These are phyloP conservation scores for Trypanosoma theileri DNA, from an alignment of 208 protist genomes.

Conservation along the genomic window DNA sequence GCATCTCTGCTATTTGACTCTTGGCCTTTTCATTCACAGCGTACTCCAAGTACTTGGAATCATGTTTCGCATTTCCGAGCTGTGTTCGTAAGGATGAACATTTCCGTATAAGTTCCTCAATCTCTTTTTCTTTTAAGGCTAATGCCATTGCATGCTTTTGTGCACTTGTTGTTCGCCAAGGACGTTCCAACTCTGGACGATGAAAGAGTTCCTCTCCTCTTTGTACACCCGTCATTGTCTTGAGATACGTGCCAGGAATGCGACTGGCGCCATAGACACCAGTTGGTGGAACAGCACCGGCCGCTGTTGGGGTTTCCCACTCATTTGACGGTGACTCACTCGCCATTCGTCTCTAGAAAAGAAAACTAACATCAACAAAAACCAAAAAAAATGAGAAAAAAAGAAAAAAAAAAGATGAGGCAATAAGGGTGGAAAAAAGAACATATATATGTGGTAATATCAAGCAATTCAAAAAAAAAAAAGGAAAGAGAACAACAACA, in stretches of 20 bases:
- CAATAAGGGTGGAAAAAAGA: too few relatives aligned
- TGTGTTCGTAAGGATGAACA: constrained; percentile 78
- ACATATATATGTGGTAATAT: background rate
- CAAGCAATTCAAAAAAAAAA: background rate
- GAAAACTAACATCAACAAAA: background rate
- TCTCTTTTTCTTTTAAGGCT: constrained; percentile 86
- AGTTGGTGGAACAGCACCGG: constrained; percentile 11
- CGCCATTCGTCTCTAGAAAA: constrained; percentile 6
- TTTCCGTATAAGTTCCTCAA: constrained; percentile 82
- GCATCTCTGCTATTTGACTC: constrained; percentile 45
- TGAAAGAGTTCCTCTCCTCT: constrained; percentile 86
- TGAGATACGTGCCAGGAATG: constrained; percentile 69
- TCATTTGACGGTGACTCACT: constrained; percentile 22
- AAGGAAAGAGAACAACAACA: constrained; percentile 5
- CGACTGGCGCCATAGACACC: constrained; percentile 75
- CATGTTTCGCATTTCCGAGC: constrained; percentile 73
- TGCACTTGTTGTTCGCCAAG: constrained; percentile 59
- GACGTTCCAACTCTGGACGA: constrained; percentile 85
- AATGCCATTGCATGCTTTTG: constrained; percentile 54
- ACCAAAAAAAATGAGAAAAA: background rate
- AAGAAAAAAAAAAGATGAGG: constrained; percentile 1
- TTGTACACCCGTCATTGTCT: constrained; percentile 68
- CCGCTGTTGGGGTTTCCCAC: constrained; percentile 18
- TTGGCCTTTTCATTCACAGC: constrained; percentile 52
- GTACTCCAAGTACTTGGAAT: constrained; percentile 72